A percentile compares a stretch with the other conserved stretches of the same genome.
Conservation (phyloP, 75 land plant genomes). For the Isoetes taiwanensis region DNA sequence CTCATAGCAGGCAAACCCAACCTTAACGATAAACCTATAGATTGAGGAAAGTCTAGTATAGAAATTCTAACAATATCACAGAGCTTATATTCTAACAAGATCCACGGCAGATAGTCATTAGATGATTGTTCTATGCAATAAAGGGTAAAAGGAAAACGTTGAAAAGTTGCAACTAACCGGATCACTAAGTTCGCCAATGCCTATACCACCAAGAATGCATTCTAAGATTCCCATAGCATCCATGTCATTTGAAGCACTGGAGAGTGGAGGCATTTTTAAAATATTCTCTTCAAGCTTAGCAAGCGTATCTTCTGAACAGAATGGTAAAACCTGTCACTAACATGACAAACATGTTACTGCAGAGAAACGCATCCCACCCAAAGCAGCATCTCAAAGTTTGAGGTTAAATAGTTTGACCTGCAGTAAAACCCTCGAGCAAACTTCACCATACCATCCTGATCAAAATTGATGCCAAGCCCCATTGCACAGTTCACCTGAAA, state of each 20-base stretch:
- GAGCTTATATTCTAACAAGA: too few relatives aligned
- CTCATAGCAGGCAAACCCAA: conserved; percentile 1
- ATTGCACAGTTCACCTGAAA: conserved; percentile 28
- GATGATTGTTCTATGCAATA: too few relatives aligned
- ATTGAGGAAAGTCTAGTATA: background rate
- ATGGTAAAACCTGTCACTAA: conserved; percentile 25
- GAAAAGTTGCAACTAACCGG: too few relatives aligned
- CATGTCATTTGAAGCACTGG: conserved; percentile 14
- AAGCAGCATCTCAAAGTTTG: background rate
- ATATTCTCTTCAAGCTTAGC: conserved; percentile 27
- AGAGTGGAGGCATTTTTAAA: conserved; percentile 24
- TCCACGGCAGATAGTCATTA: too few relatives aligned
- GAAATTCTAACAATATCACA: too few relatives aligned
- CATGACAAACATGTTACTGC: background rate
- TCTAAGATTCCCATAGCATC: conserved; percentile 18
- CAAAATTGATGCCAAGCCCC: conserved; percentile 25
- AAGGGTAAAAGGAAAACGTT: too few relatives aligned
- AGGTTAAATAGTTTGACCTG: conserved; percentile 18
- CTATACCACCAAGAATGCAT: conserved; percentile 21
- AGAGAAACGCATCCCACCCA: background rate
- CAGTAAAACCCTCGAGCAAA: conserved; percentile 34
- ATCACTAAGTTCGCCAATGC: conserved; percentile 20
- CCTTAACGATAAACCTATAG: background rate
- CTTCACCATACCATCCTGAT: conserved; percentile 11
- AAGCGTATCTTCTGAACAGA: conserved; percentile 33